phyloP scores from a whole-genome alignment of 73 alveolate species.

The Paraurostyla sp. region DNA sequence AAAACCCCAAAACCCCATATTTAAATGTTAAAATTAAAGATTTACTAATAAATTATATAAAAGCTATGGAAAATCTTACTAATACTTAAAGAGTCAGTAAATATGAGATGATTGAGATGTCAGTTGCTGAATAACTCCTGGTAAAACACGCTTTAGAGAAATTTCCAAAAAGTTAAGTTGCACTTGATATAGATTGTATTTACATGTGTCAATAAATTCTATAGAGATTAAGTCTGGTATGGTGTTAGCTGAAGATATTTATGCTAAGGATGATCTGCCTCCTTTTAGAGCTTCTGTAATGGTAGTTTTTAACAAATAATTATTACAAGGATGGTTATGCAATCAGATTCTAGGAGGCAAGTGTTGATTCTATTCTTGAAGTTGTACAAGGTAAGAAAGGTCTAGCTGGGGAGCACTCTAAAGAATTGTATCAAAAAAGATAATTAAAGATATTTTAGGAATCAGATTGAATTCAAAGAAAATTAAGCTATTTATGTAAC shows the following conservation, averaged over 20 bases:
- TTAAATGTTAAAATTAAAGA: too few relatives aligned
- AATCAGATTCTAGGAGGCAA: slow-evolving; percentile 6
- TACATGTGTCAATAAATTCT: background rate
- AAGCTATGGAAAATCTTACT: background rate
- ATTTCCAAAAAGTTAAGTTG: background rate
- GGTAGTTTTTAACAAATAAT: slow-evolving; percentile 4
- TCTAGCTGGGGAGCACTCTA: slow-evolving; percentile 56
- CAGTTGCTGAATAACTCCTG: background rate
- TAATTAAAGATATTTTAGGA: background rate
- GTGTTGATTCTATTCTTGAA: background rate
- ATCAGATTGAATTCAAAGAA: background rate
- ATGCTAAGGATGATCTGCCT: slow-evolving; percentile 61
- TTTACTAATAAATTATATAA: too few relatives aligned
- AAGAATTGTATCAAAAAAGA: slow-evolving; percentile 14
- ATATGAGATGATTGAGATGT: slow-evolving; percentile 57
- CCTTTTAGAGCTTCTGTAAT: slow-evolving; percentile 78
- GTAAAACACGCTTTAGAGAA: background rate
- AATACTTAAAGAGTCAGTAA: slow-evolving; percentile 34
- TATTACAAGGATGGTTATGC: slow-evolving; percentile 75
- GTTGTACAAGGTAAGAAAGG: slow-evolving; percentile 15
- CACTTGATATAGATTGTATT: background rate
- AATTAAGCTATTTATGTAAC: slow-evolving; percentile 76
- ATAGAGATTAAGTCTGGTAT: slow-evolving; percentile 23
- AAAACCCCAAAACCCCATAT: too few relatives aligned
- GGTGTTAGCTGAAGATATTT: slow-evolving; percentile 73